These are phyloP conservation scores for Neckera pumila DNA, from an alignment of 225 moss, liverwort and hornwort genomes.

Conservation along the genomic window DNA sequence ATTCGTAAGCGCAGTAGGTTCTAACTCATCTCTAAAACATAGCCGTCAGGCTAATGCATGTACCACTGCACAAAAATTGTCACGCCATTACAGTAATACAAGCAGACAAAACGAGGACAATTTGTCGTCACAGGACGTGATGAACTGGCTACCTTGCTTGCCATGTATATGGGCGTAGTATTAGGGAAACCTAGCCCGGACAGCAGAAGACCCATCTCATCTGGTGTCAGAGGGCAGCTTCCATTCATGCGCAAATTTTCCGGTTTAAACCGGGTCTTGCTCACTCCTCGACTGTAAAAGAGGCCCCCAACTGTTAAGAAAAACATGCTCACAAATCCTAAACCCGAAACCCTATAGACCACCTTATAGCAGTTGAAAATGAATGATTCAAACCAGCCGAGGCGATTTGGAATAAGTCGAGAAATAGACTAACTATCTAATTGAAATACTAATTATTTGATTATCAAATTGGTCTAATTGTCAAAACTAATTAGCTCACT, in stretches of 20 bases:
- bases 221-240: constrained; percentile 62
- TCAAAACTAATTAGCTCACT: neutral
- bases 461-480: neutral
- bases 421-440: neutral
- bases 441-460: neutral
- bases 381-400: neutral
- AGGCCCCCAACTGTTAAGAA: neutral
- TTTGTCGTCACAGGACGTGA: neutral
- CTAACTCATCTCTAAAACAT: neutral
- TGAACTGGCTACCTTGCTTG: constrained; percentile 27
- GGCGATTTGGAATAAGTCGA: neutral
- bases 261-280: constrained; percentile 40
- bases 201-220: constrained; percentile 54
- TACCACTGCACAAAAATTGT: neutral
- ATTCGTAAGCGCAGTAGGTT: neutral
- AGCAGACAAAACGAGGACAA: neutral
- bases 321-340: neutral
- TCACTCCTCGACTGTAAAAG: constrained; percentile 33
- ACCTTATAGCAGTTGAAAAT: neutral
- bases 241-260: constrained; percentile 50
- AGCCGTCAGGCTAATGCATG: neutral
- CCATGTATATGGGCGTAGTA: constrained; percentile 29
- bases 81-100: neutral
- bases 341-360: neutral
- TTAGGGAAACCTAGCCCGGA: constrained; percentile 42